Evolutionary conservation across 805 yeast genomes (phyloP).

Genomic region (Aciculoconidium aculeatum): DNA sequence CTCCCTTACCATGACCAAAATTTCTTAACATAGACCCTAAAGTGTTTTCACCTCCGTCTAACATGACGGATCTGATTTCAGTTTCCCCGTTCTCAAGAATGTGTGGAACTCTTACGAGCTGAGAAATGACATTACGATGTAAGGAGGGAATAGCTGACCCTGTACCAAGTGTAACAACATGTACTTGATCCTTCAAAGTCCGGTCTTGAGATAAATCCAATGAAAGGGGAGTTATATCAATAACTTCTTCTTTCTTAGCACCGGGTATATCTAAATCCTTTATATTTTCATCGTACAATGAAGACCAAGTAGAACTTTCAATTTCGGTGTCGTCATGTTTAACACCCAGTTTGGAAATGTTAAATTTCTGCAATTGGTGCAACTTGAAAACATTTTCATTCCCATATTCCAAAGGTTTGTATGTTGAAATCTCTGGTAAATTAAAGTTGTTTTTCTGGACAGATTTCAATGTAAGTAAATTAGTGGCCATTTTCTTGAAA

Average conservation of each 20-base stretch:
- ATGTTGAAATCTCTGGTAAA: slow-evolving; percentile 25
- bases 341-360: slow-evolving; percentile 19
- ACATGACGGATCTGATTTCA: slow-evolving; percentile 42
- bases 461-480: slow-evolving; percentile 52
- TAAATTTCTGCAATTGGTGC: slow-evolving; percentile 27
- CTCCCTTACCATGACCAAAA: slow-evolving; percentile 43
- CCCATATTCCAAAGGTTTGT: slow-evolving; percentile 8
- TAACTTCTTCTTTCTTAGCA: slow-evolving; percentile 11
- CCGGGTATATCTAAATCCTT: slow-evolving; percentile 13
- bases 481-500: slow-evolving; percentile 49
- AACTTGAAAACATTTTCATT: slow-evolving; percentile 13
- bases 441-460: slow-evolving; percentile 42
- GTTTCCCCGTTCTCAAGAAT: slow-evolving; percentile 13
- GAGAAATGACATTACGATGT: slow-evolving; percentile 79
- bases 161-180: slow-evolving; percentile 78
- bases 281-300: slow-evolving; percentile 26
- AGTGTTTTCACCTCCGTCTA: slow-evolving; percentile 97
- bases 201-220: slow-evolving; percentile 9
- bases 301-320: slow-evolving; percentile 19
- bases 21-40: slow-evolving; percentile 64
- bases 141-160: slow-evolving; percentile 88
- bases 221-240: slow-evolving; percentile 16
- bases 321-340: slow-evolving; percentile 15
- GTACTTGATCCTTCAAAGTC: slow-evolving; percentile 47
- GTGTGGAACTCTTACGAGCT: slow-evolving; percentile 66